Evolutionary conservation across 257 asterid genomes (phyloP).

Genomic region (Schizonepeta tenuifolia): DNA sequence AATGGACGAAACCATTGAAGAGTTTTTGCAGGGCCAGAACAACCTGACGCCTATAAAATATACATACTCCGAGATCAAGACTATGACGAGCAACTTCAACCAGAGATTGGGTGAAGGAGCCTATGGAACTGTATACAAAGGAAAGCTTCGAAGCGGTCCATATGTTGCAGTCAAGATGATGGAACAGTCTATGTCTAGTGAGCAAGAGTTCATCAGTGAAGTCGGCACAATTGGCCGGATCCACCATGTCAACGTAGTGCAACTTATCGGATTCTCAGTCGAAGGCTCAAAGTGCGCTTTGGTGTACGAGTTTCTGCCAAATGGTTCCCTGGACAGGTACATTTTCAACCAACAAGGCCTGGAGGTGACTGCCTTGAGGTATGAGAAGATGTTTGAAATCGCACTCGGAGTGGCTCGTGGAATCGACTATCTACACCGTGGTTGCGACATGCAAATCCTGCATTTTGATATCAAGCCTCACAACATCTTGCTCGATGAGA

Average conservation of each 20-base stretch:
- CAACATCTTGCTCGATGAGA: conserved; percentile 42
- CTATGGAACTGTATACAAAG: conserved; percentile 53
- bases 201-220: conserved; percentile 59
- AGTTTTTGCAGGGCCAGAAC: conserved; percentile 46
- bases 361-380: conserved; percentile 36
- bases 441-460: conserved; percentile 50
- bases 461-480: conserved; percentile 54
- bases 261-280: conserved; percentile 53
- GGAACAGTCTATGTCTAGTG: conserved; percentile 42
- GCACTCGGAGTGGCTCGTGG: conserved; percentile 52
- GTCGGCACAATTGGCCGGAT: conserved; percentile 59
- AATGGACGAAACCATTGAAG: conserved; percentile 47
- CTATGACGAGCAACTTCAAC: conserved; percentile 50
- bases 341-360: conserved; percentile 41
- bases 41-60: conserved; percentile 53
- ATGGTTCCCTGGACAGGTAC: conserved; percentile 55
- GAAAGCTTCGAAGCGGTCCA: conserved; percentile 52
- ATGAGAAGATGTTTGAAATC: conserved; percentile 47
- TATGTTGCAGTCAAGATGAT: conserved; percentile 53
- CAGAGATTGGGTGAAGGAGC: conserved; percentile 60
- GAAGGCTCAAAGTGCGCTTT: conserved; percentile 51
- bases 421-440: conserved; percentile 47
- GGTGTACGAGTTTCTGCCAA: conserved; percentile 55
- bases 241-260: conserved; percentile 56
- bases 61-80: conserved; percentile 51